Evolutionary conservation across 2,329 filamentous ascomycete genomes (phyloP), one percentile per base, ranked within the genome.

Genomic region (Colletotrichum eremochloae): DNA sequence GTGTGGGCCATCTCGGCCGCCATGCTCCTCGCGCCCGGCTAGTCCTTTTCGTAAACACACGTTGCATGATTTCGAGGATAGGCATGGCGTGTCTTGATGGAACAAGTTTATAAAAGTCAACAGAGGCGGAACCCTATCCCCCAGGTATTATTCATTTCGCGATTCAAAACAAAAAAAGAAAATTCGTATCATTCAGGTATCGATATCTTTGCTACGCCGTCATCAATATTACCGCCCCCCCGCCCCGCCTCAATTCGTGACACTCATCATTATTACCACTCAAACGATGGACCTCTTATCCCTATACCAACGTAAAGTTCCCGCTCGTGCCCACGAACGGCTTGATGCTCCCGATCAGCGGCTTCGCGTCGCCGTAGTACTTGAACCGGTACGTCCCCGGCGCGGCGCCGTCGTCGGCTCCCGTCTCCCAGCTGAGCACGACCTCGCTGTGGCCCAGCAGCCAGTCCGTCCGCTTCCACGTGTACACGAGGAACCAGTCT

Each of bases 321-420:
- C 85, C 84, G 77, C 91, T 93, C 11, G 85, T 85, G 0, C 93
- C 94, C 75, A 93, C 89, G 83, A 97, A 96, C 3, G 88, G 80
- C 50, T 84, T 88, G 50, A 96, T 90, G 1, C 77, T 91, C 1
- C 86, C 89, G 38, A 88, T 78, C 14, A 91, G 76, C 7, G 85
- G 85, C 87, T 95, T 98, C 3, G 90, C 86, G 82, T 98, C 95
- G 0, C 96, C 96, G 81, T 91, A 96, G 79, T 98, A 98, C 82
- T 86, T 89, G 57, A 97, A 82, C 33, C 95, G 86, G 82, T 97
- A 98, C 60, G 87, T 89, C 0, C 95, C 95, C 1, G 81, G 82
- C 71, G 86, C 84, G 29, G 86, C 87, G 1, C 69, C 73, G 11
- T 72, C 56, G 2, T 72, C 68, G 4, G 65, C 68, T 5, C 67